Evolutionary conservation across 2,329 filamentous ascomycete species (phyloP), one percentile per base, ranked within the genome.

Genomic region (Sarocladium oryzae): DNA sequence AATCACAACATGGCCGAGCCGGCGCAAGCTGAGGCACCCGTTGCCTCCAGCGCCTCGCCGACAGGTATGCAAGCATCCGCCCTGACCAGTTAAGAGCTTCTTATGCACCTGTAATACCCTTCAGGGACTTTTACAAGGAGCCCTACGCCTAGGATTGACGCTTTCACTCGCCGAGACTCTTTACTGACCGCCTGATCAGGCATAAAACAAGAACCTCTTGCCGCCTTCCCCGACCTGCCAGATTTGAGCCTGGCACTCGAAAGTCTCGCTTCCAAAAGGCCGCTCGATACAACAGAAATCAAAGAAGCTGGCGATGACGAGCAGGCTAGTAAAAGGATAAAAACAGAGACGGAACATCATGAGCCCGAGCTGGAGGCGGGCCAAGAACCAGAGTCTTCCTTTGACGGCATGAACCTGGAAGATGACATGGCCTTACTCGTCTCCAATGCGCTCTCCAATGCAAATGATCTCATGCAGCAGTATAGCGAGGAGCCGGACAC

Each of bases 1-100:
- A 62, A 59, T 62, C 60, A 60, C 65, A 69, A 57, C 57, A 71
- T 71, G 68, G 68, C 67, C 63, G 68, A 70, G 63, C 61, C 67
- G 58, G 67, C 65, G 58, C 68, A 66, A 59, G 61, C 65, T 57
- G 60, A 65, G 54, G 60, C 62, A 57, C 61, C 58, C 59, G 63
- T 59, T 56, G 62, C 61, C 56, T 60, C 63, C 18, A 20, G 40
- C 40, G 43, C 21, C 58, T 65, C 64, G 50, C 60, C 66, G 35
- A 56, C 62, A 63, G 66, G 69, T 71, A 65, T 56, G 66, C 60
- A 30, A n/a, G n/a, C n/a, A 54, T 43, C 54, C 49, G 28, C 16
- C 50, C 15, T 36, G 54, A 37, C 36, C 52, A 52, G 52, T 40
- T 50, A 53, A 36, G 40, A 26, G 37, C 53, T 51, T 30, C 49